Percentiles rank a stretch among this genome's conserved stretches.
phyloP scores from a whole-genome alignment of 768 basidiomycete species.

The Suillus discolor region DNA sequence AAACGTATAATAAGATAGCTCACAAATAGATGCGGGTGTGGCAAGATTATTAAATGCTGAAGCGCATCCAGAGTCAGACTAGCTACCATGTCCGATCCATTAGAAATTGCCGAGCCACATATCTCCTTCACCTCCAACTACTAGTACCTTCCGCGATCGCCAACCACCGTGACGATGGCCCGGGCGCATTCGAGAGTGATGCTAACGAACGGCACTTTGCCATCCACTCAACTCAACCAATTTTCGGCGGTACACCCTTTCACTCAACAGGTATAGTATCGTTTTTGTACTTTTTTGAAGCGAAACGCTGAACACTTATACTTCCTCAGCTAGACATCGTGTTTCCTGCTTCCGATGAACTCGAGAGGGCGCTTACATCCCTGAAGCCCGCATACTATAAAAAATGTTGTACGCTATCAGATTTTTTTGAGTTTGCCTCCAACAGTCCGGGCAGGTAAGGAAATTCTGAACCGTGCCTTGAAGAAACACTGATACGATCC shows the following conservation, averaged over 20 bases:
- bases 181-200: conserved; percentile 16
- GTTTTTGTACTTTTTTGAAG: conserved; percentile 2
- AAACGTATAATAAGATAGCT: conserved; percentile 14
- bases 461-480: neutral
- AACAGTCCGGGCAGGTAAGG: conserved; percentile 33
- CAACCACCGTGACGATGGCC: conserved; percentile 14
- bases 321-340: conserved; percentile 59
- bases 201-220: conserved; percentile 22
- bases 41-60: neutral
- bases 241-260: conserved; percentile 50
- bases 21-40: neutral
- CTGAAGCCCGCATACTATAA: conserved; percentile 49
- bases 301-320: neutral
- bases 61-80: neutral
- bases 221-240: conserved; percentile 33
- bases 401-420: conserved; percentile 44
- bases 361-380: conserved; percentile 42
- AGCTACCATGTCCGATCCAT: neutral
- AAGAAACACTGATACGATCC: conserved; percentile 2
- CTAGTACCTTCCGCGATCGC: neutral
- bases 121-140: neutral
- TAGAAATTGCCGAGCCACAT: neutral
- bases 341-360: conserved; percentile 47
- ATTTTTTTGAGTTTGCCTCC: conserved; percentile 44
- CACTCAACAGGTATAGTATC: conserved; percentile 48